A percentile compares a stretch with the other conserved stretches of the same genome.
Evolutionary conservation across 495 filamentous ascomycete genomes (phyloP).

Genomic region (Tuber calosporum): DNA sequence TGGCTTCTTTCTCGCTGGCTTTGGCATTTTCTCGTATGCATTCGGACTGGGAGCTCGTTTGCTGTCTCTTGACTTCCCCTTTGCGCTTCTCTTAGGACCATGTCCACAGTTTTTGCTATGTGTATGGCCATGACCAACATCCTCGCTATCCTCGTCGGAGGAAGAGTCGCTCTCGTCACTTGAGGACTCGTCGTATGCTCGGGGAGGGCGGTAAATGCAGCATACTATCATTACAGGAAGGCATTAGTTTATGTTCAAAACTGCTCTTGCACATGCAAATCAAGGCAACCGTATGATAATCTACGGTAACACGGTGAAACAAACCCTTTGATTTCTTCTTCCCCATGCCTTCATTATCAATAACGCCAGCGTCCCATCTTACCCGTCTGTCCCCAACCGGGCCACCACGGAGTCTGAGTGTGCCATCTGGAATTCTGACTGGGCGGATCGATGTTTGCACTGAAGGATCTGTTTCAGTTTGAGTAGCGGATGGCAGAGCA

Average conservation of each 20-base stretch:
- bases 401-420: constrained; percentile 37
- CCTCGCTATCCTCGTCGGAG: constrained; percentile 54
- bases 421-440: constrained; percentile 37
- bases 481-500: constrained; percentile 28
- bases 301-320: constrained; percentile 13
- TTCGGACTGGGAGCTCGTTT: constrained; percentile 66
- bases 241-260: constrained; percentile 12
- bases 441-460: constrained; percentile 33
- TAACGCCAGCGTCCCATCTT: constrained; percentile 83
- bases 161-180: constrained; percentile 63
- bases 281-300: background rate
- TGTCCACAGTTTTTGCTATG: constrained; percentile 45
- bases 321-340: constrained; percentile 89
- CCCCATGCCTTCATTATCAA: constrained; percentile 94
- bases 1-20: constrained; percentile 41
- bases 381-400: constrained; percentile 51
- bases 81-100: constrained; percentile 42
- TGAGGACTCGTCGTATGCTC: constrained; percentile 74
- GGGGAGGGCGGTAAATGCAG: constrained; percentile 92
- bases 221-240: constrained; percentile 57
- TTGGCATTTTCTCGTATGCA: constrained; percentile 90
- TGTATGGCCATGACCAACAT: constrained; percentile 43
- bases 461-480: constrained; percentile 32
- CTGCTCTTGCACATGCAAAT: background rate
- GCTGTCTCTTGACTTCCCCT: constrained; percentile 46